phyloP scores from a whole-genome alignment of 2,329 filamentous ascomycete species.

The Ampelomyces quisqualis region DNA sequence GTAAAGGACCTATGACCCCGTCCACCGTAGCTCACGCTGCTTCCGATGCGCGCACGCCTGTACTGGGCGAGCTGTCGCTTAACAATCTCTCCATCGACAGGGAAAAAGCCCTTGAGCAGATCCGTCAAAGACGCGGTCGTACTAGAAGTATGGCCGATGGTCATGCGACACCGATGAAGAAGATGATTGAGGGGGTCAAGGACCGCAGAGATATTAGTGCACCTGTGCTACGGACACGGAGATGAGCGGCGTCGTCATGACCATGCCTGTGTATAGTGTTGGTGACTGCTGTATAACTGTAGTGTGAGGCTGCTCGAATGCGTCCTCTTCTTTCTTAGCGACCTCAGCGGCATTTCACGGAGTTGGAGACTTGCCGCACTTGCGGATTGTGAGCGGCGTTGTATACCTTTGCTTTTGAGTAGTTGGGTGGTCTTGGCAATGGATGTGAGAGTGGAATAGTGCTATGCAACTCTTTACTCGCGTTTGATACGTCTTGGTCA shows the following conservation, averaged over 20 bases:
- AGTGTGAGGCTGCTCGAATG: slow-evolving; percentile 1
- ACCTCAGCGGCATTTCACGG: slow-evolving; percentile 39
- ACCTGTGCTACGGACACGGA: slow-evolving; percentile 38
- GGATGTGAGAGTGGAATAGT: no score
- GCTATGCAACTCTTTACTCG: not conserved
- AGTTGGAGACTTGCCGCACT: slow-evolving; percentile 24
- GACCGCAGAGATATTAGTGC: slow-evolving; percentile 52
- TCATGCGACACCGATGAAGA: slow-evolving; percentile 61
- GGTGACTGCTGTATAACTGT: slow-evolving; percentile 5
- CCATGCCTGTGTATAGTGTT: not conserved
- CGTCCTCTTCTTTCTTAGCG: slow-evolving; percentile 16
- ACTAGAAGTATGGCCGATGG: slow-evolving; percentile 68
- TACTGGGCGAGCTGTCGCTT: slow-evolving; percentile 35
- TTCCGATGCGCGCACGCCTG: slow-evolving; percentile 30
- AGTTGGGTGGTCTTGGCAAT: not conserved
- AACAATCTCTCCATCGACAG: slow-evolving; percentile 52
- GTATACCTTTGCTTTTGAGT: slow-evolving; percentile 1
- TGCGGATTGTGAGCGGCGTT: slow-evolving; percentile 12
- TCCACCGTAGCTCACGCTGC: slow-evolving; percentile 42
- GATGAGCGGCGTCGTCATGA: slow-evolving; percentile 2
- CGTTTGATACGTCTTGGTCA: not conserved
- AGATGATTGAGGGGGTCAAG: slow-evolving; percentile 55
- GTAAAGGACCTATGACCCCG: slow-evolving; percentile 30
- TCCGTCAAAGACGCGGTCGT: slow-evolving; percentile 69
- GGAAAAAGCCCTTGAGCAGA: slow-evolving; percentile 73